A percentile compares a stretch with the other conserved stretches of the same genome.
Evolutionary conservation across 495 filamentous ascomycete genomes (phyloP).

Genomic region (Symbiotaphrina buchneri): DNA sequence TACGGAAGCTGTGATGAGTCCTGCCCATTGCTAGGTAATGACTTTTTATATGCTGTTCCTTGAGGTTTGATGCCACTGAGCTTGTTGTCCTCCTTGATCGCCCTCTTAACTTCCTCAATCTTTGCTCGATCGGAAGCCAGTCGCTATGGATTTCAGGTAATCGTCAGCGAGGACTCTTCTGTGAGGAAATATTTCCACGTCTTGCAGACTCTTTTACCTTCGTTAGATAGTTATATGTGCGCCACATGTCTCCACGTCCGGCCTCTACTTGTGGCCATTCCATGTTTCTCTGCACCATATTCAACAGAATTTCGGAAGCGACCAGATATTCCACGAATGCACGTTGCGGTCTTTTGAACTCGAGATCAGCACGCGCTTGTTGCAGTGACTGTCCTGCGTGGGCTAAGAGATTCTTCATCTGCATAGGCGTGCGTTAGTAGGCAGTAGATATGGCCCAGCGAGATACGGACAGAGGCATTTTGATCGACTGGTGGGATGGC

Average conservation of each 20-base stretch:
- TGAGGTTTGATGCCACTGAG: slow-evolving; percentile 20
- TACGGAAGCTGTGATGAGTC: no score
- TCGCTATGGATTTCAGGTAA: slow-evolving; percentile 6
- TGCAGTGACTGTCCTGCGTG: slow-evolving; percentile 22
- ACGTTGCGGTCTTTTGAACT: slow-evolving; percentile 31
- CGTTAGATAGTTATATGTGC: slow-evolving; percentile 23
- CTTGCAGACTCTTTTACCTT: slow-evolving; percentile 19
- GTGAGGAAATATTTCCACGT: slow-evolving; percentile 2
- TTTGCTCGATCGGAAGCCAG: slow-evolving; percentile 15
- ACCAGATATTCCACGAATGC: slow-evolving; percentile 62
- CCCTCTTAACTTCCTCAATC: slow-evolving; percentile 36
- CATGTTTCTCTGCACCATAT: slow-evolving; percentile 49
- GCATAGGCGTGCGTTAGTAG: background rate
- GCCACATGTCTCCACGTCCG: slow-evolving; percentile 20
- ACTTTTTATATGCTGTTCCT: no score
- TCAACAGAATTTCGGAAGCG: slow-evolving; percentile 50
- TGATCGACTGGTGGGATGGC: slow-evolving; percentile 19
- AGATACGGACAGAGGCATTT: slow-evolving; percentile 17
- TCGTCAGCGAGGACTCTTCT: background rate
- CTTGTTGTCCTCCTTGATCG: slow-evolving; percentile 44
- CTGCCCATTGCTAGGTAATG: no score
- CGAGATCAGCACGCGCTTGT: slow-evolving; percentile 25
- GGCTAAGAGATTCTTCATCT: slow-evolving; percentile 23
- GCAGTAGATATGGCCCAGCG: background rate
- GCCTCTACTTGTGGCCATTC: slow-evolving; percentile 31